phyloP scores from a whole-genome alignment of 257 asterid species.

The Nicotiana noctiflora region DNA sequence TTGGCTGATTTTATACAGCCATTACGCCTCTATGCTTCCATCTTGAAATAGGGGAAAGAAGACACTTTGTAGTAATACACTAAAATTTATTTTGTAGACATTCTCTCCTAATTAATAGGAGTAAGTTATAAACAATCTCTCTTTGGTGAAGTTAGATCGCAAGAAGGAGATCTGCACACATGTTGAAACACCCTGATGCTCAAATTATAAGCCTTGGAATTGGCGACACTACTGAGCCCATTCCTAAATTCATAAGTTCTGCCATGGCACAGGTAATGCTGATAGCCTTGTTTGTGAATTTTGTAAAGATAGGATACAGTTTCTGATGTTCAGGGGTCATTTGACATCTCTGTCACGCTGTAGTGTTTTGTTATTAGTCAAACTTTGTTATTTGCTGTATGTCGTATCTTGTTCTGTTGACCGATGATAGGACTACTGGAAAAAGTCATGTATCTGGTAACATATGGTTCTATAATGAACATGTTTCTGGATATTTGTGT shows the following conservation, averaged over 20 bases:
- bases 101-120: background rate
- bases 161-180: slow-evolving; percentile 72
- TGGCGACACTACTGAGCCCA: slow-evolving; percentile 97
- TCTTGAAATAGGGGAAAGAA: background rate
- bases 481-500: background rate
- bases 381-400: background rate
- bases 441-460: background rate
- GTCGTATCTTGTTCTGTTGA: background rate
- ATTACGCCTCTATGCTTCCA: background rate
- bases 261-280: slow-evolving; percentile 78
- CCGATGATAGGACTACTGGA: background rate
- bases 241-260: slow-evolving; percentile 79
- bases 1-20: background rate
- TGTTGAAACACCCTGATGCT: slow-evolving; percentile 73
- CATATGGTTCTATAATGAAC: background rate
- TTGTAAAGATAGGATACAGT: background rate
- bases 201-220: slow-evolving; percentile 93
- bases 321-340: background rate
- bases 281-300: background rate
- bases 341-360: background rate
- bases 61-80: background rate
- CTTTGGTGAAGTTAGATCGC: slow-evolving; percentile 50
- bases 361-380: background rate
- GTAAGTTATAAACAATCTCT: slow-evolving; percentile 1
- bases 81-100: background rate